A percentile compares a stretch with the other conserved stretches of the same genome.
Conservation (phyloP, 768 basidiomycete genomes). For the Pleurotus tuoliensis region DNA sequence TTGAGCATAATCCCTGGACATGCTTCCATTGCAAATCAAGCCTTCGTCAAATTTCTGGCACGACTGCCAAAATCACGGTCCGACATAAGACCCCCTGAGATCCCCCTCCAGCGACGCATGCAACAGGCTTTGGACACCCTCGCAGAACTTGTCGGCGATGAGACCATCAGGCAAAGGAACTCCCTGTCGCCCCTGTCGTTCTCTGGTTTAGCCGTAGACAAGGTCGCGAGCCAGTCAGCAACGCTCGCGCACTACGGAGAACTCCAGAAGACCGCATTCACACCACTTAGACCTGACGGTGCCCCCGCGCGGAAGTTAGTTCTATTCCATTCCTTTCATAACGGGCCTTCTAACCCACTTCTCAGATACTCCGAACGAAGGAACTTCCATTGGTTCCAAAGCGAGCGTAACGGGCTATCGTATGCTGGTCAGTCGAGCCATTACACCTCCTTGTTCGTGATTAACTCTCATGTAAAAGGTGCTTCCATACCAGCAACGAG, state of each 20-base stretch:
- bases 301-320: constrained; percentile 60
- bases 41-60: constrained; percentile 57
- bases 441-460: background rate
- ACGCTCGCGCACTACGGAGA: constrained; percentile 42
- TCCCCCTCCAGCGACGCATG: constrained; percentile 46
- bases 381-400: constrained; percentile 60
- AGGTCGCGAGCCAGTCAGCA: constrained; percentile 48
- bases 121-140: constrained; percentile 47
- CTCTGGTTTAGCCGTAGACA: constrained; percentile 52
- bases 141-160: constrained; percentile 45
- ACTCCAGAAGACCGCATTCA: constrained; percentile 43
- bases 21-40: constrained; percentile 61
- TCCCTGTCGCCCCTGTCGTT: constrained; percentile 67
- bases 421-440: constrained; percentile 39
- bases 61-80: constrained; percentile 49
- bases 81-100: constrained; percentile 35
- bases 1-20: constrained; percentile 52
- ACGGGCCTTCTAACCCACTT: constrained; percentile 5
- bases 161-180: constrained; percentile 43
- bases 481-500: background rate
- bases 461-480: background rate
- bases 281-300: constrained; percentile 55
- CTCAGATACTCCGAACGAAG: constrained; percentile 58
- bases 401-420: constrained; percentile 51
- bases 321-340: background rate